phyloP scores from a whole-genome alignment of 164 flowering plant genomes.

The Chimonanthus salicifolius region DNA sequence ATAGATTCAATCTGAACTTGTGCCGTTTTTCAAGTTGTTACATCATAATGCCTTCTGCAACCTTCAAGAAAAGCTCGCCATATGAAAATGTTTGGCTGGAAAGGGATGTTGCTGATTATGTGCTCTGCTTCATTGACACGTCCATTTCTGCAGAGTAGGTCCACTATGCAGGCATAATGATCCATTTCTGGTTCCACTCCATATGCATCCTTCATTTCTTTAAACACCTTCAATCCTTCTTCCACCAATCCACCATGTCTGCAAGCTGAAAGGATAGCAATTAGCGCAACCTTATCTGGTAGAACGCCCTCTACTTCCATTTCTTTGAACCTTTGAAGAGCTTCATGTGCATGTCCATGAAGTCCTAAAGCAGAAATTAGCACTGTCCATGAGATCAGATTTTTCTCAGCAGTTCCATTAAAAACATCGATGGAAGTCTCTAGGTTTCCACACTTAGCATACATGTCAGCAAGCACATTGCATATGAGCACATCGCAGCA shows the following conservation, averaged over 20 bases:
- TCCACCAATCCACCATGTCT: conserved; percentile 66
- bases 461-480: conserved; percentile 74
- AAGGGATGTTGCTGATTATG: conserved; percentile 59
- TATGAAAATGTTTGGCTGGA: conserved; percentile 51
- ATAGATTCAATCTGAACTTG: background rate
- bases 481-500: conserved; percentile 51
- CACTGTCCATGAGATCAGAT: conserved; percentile 77
- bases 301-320: conserved; percentile 52
- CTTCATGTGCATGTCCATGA: conserved; percentile 54
- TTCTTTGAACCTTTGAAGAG: conserved; percentile 53
- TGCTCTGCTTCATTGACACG: conserved; percentile 61
- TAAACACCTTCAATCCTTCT: conserved; percentile 65
- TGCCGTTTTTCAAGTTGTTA: background rate
- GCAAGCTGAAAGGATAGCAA: conserved; percentile 65
- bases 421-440: conserved; percentile 50
- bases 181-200: conserved; percentile 67
- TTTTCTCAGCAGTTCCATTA: conserved; percentile 34
- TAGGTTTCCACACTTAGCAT: conserved; percentile 74
- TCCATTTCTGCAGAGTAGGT: conserved; percentile 54
- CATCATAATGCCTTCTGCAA: conserved; percentile 28
- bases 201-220: conserved; percentile 34
- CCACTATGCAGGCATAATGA: conserved; percentile 63
- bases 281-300: conserved; percentile 60
- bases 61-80: conserved; percentile 79
- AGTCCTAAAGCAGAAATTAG: conserved; percentile 64